A percentile compares a stretch with the other conserved stretches of the same genome.
phyloP scores from a whole-genome alignment of 345 rosid species.

The Ceriops zippeliana region DNA sequence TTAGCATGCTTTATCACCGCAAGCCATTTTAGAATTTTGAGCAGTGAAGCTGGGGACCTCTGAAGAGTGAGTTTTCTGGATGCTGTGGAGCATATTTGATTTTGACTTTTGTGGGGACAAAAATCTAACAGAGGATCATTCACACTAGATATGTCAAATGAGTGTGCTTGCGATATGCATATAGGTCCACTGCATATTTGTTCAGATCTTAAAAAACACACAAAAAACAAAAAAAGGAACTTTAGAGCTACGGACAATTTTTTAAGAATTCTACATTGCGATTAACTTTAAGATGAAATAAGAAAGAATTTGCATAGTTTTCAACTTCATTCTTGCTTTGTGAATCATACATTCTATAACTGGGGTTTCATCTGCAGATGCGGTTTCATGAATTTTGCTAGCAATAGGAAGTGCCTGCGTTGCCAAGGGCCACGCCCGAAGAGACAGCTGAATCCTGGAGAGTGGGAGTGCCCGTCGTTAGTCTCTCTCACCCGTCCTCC shows the following conservation, averaged over 20 bases:
- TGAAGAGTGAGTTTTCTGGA: no score
- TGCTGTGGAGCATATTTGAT: no score
- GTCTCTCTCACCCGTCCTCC: conserved; percentile 23
- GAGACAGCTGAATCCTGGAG: conserved; percentile 66
- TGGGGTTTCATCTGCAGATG: conserved; percentile 49
- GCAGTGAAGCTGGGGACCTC: not conserved
- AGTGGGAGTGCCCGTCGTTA: conserved; percentile 93
- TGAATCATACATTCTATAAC: not conserved
- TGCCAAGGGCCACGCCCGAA: conserved; percentile 58
- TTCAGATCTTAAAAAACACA: no score
- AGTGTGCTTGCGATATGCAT: no score
- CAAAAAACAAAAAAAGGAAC: no score
- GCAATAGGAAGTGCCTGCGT: conserved; percentile 62
- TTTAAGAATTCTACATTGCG: no score
- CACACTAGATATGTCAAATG: no score
- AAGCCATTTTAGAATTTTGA: not conserved
- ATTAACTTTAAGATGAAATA: no score
- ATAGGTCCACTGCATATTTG: no score
- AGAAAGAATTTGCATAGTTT: not conserved
- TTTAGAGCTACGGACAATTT: no score
- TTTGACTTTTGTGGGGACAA: no score
- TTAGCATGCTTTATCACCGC: not conserved
- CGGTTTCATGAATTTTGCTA: conserved; percentile 87
- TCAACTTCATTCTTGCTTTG: not conserved
- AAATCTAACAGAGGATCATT: no score